A percentile compares a stretch with the other conserved stretches of the same genome.
These are phyloP conservation scores for Blastomyces emzantsi DNA, from an alignment of 2,329 filamentous ascomycete species.

Conservation along the genomic window DNA sequence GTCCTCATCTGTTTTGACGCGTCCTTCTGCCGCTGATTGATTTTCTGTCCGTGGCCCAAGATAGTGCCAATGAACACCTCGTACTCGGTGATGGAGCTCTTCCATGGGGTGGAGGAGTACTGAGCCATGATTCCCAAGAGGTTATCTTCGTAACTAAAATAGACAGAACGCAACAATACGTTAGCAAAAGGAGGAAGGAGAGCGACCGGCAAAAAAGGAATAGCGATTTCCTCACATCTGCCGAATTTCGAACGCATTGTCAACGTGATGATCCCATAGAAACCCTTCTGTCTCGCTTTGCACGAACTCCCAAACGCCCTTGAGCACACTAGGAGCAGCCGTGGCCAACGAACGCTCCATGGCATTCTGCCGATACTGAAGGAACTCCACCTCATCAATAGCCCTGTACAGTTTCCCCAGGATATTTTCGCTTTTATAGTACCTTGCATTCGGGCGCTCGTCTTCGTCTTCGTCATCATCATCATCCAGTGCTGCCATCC, in stretches of 20 bases:
- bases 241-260: conserved; percentile 13
- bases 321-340: conserved; percentile 18
- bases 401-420: conserved; percentile 62
- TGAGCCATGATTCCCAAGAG: conserved; percentile 20
- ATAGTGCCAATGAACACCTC: conserved; percentile 18
- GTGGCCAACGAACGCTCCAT: conserved; percentile 13
- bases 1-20: conserved; percentile 20
- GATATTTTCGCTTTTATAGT: conserved; percentile 59
- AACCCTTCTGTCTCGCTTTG: conserved; percentile 19
- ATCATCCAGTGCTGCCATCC: conserved; percentile 37
- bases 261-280: conserved; percentile 20
- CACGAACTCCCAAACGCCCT: conserved; percentile 20
- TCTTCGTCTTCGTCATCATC: conserved; percentile 44
- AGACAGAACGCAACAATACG: not conserved
- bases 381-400: conserved; percentile 63
- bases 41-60: conserved; percentile 20
- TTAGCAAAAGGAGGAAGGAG: not conserved
- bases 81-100: conserved; percentile 17
- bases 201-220: not conserved
- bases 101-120: conserved; percentile 19
- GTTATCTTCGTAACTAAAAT: conserved; percentile 15
- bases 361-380: conserved; percentile 41
- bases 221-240: conserved; percentile 15
- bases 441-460: conserved; percentile 41
- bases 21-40: conserved; percentile 20